Evolutionary conservation across 805 yeast species (phyloP).

Genomic region (Yarrowia sp.): DNA sequence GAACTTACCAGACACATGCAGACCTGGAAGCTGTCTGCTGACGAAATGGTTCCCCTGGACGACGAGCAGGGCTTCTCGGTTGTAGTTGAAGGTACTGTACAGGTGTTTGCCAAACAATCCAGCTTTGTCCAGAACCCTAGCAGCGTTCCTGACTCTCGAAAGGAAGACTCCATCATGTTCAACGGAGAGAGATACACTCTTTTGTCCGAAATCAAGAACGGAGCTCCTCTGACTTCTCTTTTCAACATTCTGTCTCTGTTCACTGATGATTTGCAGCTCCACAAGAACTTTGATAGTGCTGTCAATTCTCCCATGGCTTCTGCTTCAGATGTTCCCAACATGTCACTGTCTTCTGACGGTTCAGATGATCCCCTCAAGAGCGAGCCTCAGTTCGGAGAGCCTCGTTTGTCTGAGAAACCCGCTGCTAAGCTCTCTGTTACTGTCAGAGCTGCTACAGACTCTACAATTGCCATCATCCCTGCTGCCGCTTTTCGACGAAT

Average conservation of each 20-base stretch:
- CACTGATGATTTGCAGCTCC: constrained; percentile 54
- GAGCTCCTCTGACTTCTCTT: constrained; percentile 84
- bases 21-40: constrained; percentile 78
- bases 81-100: constrained; percentile 89
- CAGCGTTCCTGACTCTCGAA: constrained; percentile 43
- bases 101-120: constrained; percentile 65
- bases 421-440: constrained; percentile 54
- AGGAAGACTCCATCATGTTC: constrained; percentile 41
- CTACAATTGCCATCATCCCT: constrained; percentile 93
- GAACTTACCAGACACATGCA: constrained; percentile 91
- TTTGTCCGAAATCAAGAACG: constrained; percentile 79
- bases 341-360: constrained; percentile 34
- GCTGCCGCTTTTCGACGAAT: constrained; percentile 77
- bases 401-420: constrained; percentile 19
- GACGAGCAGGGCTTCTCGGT: constrained; percentile 85
- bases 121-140: constrained; percentile 15
- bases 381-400: constrained; percentile 28
- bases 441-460: constrained; percentile 74
- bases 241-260: constrained; percentile 80
- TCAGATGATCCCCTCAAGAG: constrained; percentile 11
- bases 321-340: constrained; percentile 13
- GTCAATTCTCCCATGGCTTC: constrained; percentile 13
- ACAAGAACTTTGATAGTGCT: constrained; percentile 40
- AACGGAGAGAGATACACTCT: constrained; percentile 72
- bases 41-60: constrained; percentile 76